Percentiles rank a stretch among this genome's conserved stretches.
Evolutionary conservation across 2,329 filamentous ascomycete genomes (phyloP).

Genomic region (Colletotrichum sp.): DNA sequence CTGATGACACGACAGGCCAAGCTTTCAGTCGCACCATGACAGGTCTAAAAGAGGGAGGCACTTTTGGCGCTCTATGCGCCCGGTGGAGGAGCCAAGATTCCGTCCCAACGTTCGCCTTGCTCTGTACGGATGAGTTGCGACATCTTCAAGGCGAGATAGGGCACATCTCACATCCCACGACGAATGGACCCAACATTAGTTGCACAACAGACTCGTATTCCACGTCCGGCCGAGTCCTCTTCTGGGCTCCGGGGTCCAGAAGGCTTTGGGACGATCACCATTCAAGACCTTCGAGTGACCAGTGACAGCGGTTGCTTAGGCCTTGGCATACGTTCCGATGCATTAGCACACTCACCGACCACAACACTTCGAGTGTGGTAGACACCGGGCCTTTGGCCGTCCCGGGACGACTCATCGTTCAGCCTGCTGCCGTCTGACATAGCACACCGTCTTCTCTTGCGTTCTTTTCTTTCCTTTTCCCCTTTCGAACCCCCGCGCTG

Average conservation of each 20-base stretch:
- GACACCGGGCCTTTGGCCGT: not conserved
- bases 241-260: not conserved
- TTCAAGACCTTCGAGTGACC: not conserved
- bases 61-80: not conserved
- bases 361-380: not conserved
- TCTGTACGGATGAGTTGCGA: not conserved
- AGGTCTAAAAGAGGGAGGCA: not conserved
- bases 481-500: not conserved
- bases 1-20: slow-evolving; percentile 8
- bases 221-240: not conserved
- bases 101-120: not conserved
- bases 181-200: not conserved
- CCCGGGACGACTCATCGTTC: not conserved
- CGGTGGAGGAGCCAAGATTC: not conserved
- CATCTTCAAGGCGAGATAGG: not conserved
- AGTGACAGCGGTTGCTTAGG: not conserved
- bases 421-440: not conserved
- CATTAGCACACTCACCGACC: slow-evolving; percentile 1
- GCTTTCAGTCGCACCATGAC: slow-evolving; percentile 5
- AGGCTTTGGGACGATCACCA: slow-evolving; percentile 6
- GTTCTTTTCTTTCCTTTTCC: not conserved
- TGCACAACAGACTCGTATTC: slow-evolving; percentile 15
- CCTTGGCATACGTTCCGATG: slow-evolving; percentile 12
- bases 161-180: not conserved
- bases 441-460: not conserved